Evolutionary conservation across 192 early-diverging fungal genomes (phyloP), one percentile per base, ranked within the genome.

Genomic region (Oehlia diaphana): DNA sequence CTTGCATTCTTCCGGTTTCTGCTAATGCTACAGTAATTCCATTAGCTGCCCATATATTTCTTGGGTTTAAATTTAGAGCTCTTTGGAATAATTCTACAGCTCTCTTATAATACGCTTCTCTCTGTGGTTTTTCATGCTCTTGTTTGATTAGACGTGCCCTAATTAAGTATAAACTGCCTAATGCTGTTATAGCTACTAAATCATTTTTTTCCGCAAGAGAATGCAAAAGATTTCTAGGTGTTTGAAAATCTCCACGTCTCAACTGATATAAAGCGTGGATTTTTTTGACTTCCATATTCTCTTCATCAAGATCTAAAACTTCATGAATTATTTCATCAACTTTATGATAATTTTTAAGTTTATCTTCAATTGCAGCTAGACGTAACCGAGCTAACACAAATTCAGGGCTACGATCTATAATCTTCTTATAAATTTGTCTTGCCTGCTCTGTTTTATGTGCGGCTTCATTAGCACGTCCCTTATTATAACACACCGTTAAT

Each of bases 11-110:
- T 0, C 90, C 92, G 16, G 84, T 84, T 80, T 96, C 95, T 71
- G 94, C 95, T 74, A 96, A 80, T 7, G 92, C 88, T 65, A 97
- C 95, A 7, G 93, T 96, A 42, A 96, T 86, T 23, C 97, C 97
- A 64, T 95, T 92, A 0, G 93, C 94, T 1, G 96, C 97, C 47
- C 93, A 92, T 0, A 91, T 87, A 78, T 95, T 95, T 68, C 79
- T 82, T 9, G 83, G 82, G 50, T 76, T 77, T 13, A 69, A 74
- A 74, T 87, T 82, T 63, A 96, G 67, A 8, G 88, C 91, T 80
- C 93, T 94, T 50, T 91, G 89, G 79, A 95, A 97, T 75, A 93
- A 97, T 81, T 95, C 93, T 39, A 91, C 81, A 2, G 94, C 92
- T n/a, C 90, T 86, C 74, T 89, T 91, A 83, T 93, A 93, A 37